Percentiles rank a stretch among this genome's conserved stretches.
Conservation (phyloP, 192 early-diverging fungal species). For the Dimargaris xerosporica region DNA sequence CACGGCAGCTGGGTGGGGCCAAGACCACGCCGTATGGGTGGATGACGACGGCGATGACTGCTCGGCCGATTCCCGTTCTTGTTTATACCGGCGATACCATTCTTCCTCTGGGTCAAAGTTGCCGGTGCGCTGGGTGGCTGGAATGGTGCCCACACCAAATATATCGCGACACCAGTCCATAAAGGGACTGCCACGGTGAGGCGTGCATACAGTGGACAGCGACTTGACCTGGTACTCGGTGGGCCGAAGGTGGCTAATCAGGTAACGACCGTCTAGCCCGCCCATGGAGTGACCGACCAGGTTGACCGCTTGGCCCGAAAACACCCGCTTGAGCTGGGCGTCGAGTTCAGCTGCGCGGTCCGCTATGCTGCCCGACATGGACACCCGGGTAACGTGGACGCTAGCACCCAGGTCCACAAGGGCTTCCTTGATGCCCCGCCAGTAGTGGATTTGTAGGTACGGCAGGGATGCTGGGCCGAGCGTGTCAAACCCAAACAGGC, state of each 20-base stretch:
- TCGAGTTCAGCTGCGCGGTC: constrained; percentile 66
- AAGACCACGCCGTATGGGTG: constrained; percentile 20
- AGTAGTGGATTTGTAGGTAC: constrained; percentile 73
- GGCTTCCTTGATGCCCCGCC: constrained; percentile 65
- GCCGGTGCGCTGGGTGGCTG: constrained; percentile 15
- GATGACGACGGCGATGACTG: constrained; percentile 19
- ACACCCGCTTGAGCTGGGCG: constrained; percentile 28
- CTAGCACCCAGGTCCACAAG: constrained; percentile 63
- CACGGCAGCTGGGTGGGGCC: constrained; percentile 12
- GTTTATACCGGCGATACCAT: constrained; percentile 10
- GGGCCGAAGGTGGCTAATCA: constrained; percentile 67
- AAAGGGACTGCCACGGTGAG: constrained; percentile 81
- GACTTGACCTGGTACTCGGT: constrained; percentile 56
- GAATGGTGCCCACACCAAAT: constrained; percentile 57
- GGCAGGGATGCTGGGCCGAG: constrained; percentile 61
- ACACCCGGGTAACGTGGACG: constrained; percentile 64
- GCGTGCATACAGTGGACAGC: constrained; percentile 84
- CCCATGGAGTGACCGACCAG: constrained; percentile 93
- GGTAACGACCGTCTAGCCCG: constrained; percentile 82
- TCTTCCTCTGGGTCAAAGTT: constrained; percentile 6
- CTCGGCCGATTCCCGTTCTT: constrained; percentile 10
- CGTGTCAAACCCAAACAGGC: constrained; percentile 85
- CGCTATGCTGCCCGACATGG: constrained; percentile 51
- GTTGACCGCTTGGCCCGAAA: constrained; percentile 49
- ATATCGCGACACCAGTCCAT: constrained; percentile 91